Base-by-base conservation (phyloP, 495 filamentous ascomycete species). In the Daldinia bambusicola region DNA sequence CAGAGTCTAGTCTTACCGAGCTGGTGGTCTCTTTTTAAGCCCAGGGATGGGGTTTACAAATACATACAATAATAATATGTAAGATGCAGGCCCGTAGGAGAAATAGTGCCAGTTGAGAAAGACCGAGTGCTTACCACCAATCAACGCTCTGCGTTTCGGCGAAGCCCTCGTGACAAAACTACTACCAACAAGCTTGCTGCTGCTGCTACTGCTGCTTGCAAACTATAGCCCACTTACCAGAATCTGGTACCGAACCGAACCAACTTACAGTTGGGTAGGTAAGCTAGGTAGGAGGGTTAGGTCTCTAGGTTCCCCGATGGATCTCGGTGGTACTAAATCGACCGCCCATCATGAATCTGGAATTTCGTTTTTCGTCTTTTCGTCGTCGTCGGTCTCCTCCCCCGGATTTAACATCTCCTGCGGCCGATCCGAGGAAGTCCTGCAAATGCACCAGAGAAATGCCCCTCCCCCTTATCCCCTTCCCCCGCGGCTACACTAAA, bases 291-390 rank as follows among this genome's bases (percentile, higher is more conserved):
- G 41, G 22, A 13, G 45, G 45, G 53, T 67, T 57, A 64, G 64
- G 61, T n/a, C 12, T 45, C 67, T 30, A 64, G 59, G 67, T 38
- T 26, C 26, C 0, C 55, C 52, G 67, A 55, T 41, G 67, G 67
- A 67, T 71, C 71, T 74, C 71, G 67, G 71, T 66, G 53, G 71
- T 67, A 70, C 71, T 74, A 73, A 69, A 73, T 73, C 61, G 43
- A 55, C 70, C 66, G 70, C 57, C 26, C 26, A 26, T 26, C 26
- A 26, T 26, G 1, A 26, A 26, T 26, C 26, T 3, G 26, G 26
- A 26, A 26, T 26, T 26, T 26, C 1, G 26, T 26, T 1, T 26
- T 26, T 26, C 26, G 1, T 26, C 18, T 57, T 62, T 30, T 59
- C 14, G 53, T 18, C 20, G 53, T 38, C 18, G 12, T 59, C 22